Percentiles rank a stretch among this genome's conserved stretches.
Conservation (phyloP, 1,139 yeast genomes). For the Geotrichum aggregatum region DNA sequence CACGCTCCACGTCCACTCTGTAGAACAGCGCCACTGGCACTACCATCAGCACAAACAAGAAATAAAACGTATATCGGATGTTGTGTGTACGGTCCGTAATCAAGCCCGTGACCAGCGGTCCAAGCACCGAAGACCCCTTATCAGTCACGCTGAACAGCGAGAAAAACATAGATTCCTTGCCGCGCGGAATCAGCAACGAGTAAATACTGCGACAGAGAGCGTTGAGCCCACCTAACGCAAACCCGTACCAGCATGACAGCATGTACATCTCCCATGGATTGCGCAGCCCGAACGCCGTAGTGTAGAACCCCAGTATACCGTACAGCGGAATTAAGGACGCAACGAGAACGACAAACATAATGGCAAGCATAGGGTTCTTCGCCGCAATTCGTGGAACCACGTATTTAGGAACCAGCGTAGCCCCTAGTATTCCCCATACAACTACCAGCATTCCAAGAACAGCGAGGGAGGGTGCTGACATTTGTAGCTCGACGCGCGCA, state of each 20-base stretch:
- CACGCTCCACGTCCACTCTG: conserved; percentile 53
- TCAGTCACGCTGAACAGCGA: conserved; percentile 69
- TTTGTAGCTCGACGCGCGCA: conserved; percentile 59
- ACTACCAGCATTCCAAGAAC: conserved; percentile 60
- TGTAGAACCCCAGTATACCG: conserved; percentile 58
- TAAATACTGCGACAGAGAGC: conserved; percentile 57
- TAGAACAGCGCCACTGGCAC: conserved; percentile 51
- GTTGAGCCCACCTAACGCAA: conserved; percentile 62
- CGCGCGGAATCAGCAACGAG: conserved; percentile 61
- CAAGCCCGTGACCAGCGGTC: conserved; percentile 62
- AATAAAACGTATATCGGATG: conserved; percentile 62
- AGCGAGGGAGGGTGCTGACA: conserved; percentile 61
- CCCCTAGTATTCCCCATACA: conserved; percentile 59
- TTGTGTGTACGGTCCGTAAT: conserved; percentile 65
- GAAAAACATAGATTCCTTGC: conserved; percentile 66
- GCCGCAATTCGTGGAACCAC: conserved; percentile 43
- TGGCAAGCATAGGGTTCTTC: conserved; percentile 44
- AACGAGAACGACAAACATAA: conserved; percentile 53
- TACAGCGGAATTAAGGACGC: conserved; percentile 61
- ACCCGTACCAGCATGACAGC: conserved; percentile 66
- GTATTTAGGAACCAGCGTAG: conserved; percentile 48
- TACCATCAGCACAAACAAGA: conserved; percentile 49
- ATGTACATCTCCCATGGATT: conserved; percentile 61
- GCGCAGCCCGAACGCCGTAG: conserved; percentile 49
- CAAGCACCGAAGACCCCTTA: conserved; percentile 66